Conservation (phyloP, 257 asterid genomes). For the Solanum habrochaites region DNA sequence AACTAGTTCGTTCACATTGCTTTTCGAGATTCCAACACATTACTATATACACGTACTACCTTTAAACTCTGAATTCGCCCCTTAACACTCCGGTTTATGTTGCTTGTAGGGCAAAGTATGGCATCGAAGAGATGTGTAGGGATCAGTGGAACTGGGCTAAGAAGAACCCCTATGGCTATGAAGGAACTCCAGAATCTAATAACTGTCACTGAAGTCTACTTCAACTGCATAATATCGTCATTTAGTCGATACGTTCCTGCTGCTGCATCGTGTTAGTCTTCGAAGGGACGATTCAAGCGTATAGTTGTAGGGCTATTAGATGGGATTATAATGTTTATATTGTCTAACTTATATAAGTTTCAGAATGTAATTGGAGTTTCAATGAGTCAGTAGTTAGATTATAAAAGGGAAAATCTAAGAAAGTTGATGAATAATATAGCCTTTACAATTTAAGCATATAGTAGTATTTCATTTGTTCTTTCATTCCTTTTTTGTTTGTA, state of each 20-base stretch:
- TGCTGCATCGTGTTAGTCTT: neutral
- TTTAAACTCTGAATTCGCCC: neutral
- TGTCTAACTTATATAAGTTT: neutral
- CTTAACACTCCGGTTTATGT: neutral
- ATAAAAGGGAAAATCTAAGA: neutral
- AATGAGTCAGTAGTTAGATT: neutral
- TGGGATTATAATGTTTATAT: neutral
- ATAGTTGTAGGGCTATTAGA: neutral
- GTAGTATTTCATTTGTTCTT: neutral
- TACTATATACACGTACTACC: neutral
- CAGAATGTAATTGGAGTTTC: neutral
- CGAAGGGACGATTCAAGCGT: neutral
- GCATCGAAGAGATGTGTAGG: conserved; percentile 75
- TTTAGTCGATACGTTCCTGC: neutral
- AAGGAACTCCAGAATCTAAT: conserved; percentile 8
- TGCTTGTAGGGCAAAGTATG: conserved; percentile 66
- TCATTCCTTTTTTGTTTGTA: neutral
- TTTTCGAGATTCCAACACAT: neutral
- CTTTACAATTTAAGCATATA: neutral
- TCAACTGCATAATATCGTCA: neutral
- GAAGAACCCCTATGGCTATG: conserved; percentile 89
- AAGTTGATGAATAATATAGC: neutral
- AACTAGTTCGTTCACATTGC: neutral
- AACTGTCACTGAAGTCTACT: neutral
- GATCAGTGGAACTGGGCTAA: conserved; percentile 99